These are phyloP conservation scores for Citrullus amarus DNA, from an alignment of 306 rosid species.

Conservation along the genomic window DNA sequence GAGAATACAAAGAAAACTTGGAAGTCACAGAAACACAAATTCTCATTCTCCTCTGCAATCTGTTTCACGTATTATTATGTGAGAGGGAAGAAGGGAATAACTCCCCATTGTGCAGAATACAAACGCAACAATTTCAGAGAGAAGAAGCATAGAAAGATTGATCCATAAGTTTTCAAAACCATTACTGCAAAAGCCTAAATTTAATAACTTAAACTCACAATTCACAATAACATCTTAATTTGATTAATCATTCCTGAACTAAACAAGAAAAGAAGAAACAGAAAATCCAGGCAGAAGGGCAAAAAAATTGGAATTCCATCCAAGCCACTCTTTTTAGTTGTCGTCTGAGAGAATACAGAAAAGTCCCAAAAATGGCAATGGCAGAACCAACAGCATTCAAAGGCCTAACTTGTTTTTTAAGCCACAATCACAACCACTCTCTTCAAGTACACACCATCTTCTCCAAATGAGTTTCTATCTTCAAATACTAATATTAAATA, in stretches of 20 bases:
- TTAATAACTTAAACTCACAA: not conserved
- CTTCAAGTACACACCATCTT: slow-evolving; percentile 26
- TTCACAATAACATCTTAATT: not conserved
- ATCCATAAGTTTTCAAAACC: not conserved
- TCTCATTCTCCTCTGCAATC: no score
- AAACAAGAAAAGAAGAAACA: not conserved
- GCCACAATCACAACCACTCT: slow-evolving; percentile 87
- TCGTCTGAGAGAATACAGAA: slow-evolving; percentile 71
- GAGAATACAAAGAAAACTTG: no score
- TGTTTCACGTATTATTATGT: no score
- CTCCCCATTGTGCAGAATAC: not conserved
- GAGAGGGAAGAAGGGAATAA: no score
- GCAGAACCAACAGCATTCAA: slow-evolving; percentile 92
- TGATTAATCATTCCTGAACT: not conserved
- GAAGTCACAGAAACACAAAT: no score
- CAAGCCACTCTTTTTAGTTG: slow-evolving; percentile 19
- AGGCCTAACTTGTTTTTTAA: slow-evolving; percentile 69
- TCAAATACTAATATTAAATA: no score
- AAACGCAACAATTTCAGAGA: not conserved
- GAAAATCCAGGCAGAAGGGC: no score
- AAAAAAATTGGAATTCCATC: not conserved
- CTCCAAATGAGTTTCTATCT: no score
- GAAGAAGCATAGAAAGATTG: not conserved
- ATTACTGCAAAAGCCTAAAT: not conserved
- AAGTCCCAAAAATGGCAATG: slow-evolving; percentile 79